These are phyloP conservation scores for Irpex sp. DNA, from an alignment of 1,284 basidiomycete genomes.

Conservation along the genomic window DNA sequence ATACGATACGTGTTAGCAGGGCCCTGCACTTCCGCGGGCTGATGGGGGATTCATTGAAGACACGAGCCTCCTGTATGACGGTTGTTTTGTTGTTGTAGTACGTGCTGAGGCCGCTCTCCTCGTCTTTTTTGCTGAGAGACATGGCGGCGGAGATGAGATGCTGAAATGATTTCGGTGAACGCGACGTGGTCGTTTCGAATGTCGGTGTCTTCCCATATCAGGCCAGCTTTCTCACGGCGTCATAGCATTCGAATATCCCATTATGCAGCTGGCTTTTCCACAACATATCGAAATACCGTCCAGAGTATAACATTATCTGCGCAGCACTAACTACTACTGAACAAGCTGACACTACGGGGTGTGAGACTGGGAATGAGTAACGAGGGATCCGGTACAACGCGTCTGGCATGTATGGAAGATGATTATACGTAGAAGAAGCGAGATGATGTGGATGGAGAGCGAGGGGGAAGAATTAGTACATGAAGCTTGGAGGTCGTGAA, in stretches of 20 bases:
- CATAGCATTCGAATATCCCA: background rate
- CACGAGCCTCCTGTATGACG: constrained; percentile 95
- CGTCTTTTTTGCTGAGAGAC: constrained; percentile 90
- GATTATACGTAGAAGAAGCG: background rate
- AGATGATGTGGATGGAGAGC: background rate
- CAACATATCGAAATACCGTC: background rate
- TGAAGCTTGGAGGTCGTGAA: constrained; percentile 9
- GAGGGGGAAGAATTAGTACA: background rate
- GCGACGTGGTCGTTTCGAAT: constrained; percentile 15
- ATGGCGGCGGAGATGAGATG: constrained; percentile 35
- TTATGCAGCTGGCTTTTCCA: background rate
- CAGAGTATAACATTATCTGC: constrained; percentile 1
- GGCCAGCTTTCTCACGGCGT: constrained; percentile 4
- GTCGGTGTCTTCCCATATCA: background rate
- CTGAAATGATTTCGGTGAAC: constrained; percentile 8
- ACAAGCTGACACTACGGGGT: background rate
- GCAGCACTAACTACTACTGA: constrained; percentile 6
- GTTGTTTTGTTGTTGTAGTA: constrained; percentile 95
- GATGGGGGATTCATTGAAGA: constrained; percentile 99
- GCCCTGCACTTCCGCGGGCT: constrained; percentile 96
- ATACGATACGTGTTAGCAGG: constrained; percentile 94
- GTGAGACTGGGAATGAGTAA: background rate
- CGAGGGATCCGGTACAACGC: constrained; percentile 5
- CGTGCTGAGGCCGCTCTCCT: constrained; percentile 82
- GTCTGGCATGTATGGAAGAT: constrained; percentile 4